Base-by-base conservation (phyloP, 2,329 filamentous ascomycete species). In the Graphium sp. region DNA sequence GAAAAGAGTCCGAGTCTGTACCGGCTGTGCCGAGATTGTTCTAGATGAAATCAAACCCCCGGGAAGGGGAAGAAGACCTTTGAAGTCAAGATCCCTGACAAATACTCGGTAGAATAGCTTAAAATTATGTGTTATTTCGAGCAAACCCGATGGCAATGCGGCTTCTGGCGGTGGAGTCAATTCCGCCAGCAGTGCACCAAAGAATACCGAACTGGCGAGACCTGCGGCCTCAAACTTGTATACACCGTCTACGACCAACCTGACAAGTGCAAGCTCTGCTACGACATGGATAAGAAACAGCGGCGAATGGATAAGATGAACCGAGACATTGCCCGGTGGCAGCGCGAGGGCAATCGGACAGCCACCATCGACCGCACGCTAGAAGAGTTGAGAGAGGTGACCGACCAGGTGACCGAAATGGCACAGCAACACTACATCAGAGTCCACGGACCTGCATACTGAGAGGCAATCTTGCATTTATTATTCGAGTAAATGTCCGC, bases 161-260 rank as follows among this genome's bases (percentile, higher is more conserved):
- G 80, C 46, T 87, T 83, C 65, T 93, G 79, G 76, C 83, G 84
- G 54, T 95, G 85, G 85, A 80, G 82, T 39, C 78, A 77, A 57
- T 94, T 94, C 61, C 74, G 80, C 39, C 71, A 85, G 53, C 85
- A 92, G 50, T 95, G 87, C 66, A 76, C 79, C 53, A 84, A 83
- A 55, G 87, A 94, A 52, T 91, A 92, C 58, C 80, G 87, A 39
- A 93, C 81, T 40, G 87, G 87, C 44, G 87, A 95, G 62, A 94
- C 87, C 21, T 95, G 87, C 56, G 87, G 87, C 36, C 76, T 93
- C 58, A 92, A 83, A 57, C 69, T 93, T 38, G 75, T 93, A 46
- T 84, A 79, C 59, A 60, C 71, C 41, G 85, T 81, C 16, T 62
- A 70, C 37, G 59, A 60, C 34, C 62, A 76, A 30, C 41, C 50